Evolutionary conservation across 169 alveolate genomes (phyloP), one percentile per base, ranked within the genome.

Genomic region (Plasmodium sp.): DNA sequence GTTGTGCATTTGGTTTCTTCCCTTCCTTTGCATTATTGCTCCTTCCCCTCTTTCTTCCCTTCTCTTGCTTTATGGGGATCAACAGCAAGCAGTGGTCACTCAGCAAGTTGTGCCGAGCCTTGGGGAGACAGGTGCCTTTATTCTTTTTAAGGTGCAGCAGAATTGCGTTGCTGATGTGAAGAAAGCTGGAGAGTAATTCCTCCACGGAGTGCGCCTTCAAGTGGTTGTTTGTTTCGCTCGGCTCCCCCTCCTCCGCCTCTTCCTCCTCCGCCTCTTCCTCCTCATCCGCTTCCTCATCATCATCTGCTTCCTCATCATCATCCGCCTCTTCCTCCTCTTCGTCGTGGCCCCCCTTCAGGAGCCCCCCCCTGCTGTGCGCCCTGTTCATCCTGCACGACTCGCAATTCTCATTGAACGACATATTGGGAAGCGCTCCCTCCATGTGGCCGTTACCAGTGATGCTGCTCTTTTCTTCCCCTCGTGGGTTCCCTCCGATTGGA

Each of bases 11-110:
- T 2, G 39, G 39, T 33, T 27, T 16, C 43, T 81, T 74, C 1
- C 41, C 22, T 33, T 54, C 33, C 1, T 39, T 12, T 27, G 51
- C 31, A 12, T 81, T 81, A 12, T 81, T 81, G 9, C 41, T 54
- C 22, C 41, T 81, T 54, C 1, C 67, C 16, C 16, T 9, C 43
- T 81, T 39, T 33, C 41, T 45, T 27, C 18, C 54, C 18, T 10
- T 27, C 43, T 81, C 27, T 27, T 54, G 31, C 27, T 81, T 81
- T 12, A 81, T 54, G 10, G 88, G 88, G 36, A 81, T 81, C 2
- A 81, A 51, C 71, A 81, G 54, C 34, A 81, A 54, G 71, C 77
- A 81, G 39, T 81, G 39, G 39, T 81, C 88, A 81, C 77, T 31
- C 33, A 48, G n/a, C 27, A 51, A 18, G 2, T 9, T 51, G 33